These are phyloP conservation scores for Stevia rebaudiana DNA, from an alignment of 140 eudicot species.

Conservation along the genomic window DNA sequence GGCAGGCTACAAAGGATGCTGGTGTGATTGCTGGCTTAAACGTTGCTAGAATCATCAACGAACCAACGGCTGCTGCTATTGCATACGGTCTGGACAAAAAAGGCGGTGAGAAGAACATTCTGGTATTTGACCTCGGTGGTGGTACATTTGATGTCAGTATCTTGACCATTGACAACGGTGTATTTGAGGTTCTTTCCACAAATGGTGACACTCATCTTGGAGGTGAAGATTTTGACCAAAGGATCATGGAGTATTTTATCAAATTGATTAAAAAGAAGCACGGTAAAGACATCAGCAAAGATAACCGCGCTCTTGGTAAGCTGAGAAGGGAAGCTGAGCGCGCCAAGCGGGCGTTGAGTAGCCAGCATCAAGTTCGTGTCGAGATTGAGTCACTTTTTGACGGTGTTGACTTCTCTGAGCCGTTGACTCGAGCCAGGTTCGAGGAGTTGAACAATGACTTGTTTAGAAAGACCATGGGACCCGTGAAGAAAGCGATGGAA, in stretches of 20 bases:
- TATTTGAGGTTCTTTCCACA: constrained; percentile 68
- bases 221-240: constrained; percentile 79
- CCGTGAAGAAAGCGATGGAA: constrained; percentile 73
- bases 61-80: constrained; percentile 78
- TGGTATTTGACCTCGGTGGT: constrained; percentile 74
- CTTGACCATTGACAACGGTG: constrained; percentile 68
- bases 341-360: constrained; percentile 71
- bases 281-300: constrained; percentile 82
- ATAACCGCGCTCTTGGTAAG: constrained; percentile 71
- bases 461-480: constrained; percentile 79
- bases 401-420: constrained; percentile 65
- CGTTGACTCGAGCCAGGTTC: constrained; percentile 65
- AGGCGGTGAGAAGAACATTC: constrained; percentile 67
- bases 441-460: constrained; percentile 71
- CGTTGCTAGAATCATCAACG: constrained; percentile 70
- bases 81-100: constrained; percentile 70
- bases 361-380: constrained; percentile 79
- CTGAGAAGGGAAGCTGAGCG: constrained; percentile 67
- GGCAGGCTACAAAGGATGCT: constrained; percentile 80
- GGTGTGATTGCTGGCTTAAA: constrained; percentile 68
- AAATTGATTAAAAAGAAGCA: constrained; percentile 69
- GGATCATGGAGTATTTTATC: constrained; percentile 71
- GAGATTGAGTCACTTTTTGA: constrained; percentile 72
- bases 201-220: constrained; percentile 77
- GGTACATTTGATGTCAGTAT: constrained; percentile 74